Base-by-base conservation (phyloP, 208 protist genomes). In the Hexamita inflata region DNA sequence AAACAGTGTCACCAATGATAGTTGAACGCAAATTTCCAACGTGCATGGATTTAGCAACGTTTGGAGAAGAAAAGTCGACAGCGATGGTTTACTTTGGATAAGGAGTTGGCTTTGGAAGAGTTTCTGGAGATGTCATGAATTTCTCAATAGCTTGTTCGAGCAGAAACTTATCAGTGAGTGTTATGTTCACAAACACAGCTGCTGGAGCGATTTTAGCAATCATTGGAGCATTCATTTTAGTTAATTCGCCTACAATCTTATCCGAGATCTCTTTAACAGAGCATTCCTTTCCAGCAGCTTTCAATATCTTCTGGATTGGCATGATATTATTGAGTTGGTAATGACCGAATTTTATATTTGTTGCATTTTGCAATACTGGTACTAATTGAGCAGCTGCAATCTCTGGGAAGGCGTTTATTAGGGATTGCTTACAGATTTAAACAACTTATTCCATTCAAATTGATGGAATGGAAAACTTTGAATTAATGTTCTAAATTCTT, bases 11-110 rank as follows among this genome's bases (percentile, higher is more conserved):
- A 62, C 94, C 94, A 80, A 98, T 95, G 82, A 97, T 95, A 59
- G 94, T 97, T 41, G 93, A 97, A 53, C 94, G 92, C 34, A 94
- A 86, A 80, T 96, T 92, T 41, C 92, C 93, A 11, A 96, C 94
- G 84, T 97, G 94, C 92, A 98, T 97, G 78, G 94, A 89, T 87
- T 98, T 98, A 42, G 94, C 94, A 76, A 97, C 93, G 84, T 98
- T 98, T 42, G 93, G 93, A 59, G 91, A 94, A 0, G 91, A 95
- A 84, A 95, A 96, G 84, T 97, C 94, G 19, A 96, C 89, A 65
- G 95, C 79, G 28, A 97, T 84, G 2, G 2, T 38, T 59, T 75
- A n/a, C 7, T 4, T 11, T 7, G 58, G 57, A n/a, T 35, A 1
- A 15, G 7, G 4, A 35, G 73, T 58, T 32, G 73, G 73, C 19